Conservation (phyloP, 176 grass and related monocot species). For the Hordeum marinum region DNA sequence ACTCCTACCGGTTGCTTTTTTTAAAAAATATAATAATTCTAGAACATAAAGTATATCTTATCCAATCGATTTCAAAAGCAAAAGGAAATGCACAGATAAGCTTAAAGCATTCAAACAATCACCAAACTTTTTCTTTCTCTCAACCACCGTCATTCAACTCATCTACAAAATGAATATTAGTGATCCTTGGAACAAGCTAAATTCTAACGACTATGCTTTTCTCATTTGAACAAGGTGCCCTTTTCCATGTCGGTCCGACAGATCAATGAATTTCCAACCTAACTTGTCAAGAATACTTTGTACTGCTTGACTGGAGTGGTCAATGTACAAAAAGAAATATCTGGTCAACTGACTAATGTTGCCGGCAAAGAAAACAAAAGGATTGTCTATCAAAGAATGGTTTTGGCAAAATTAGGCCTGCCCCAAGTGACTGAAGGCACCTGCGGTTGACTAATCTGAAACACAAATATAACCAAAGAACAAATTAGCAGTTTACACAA, state of each 20-base stretch:
- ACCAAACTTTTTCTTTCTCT: background rate
- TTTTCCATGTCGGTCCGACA: slow-evolving; percentile 26
- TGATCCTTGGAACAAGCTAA: slow-evolving; percentile 8
- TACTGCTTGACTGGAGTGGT: slow-evolving; percentile 20
- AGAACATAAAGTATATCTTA: background rate
- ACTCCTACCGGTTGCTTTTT: no score
- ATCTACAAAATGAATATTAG: slow-evolving; percentile 17
- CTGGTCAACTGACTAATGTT: slow-evolving; percentile 22
- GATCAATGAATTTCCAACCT: slow-evolving; percentile 21
- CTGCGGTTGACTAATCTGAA: slow-evolving; percentile 30
- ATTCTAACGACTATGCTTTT: background rate
- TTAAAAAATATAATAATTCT: background rate
- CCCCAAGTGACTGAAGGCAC: slow-evolving; percentile 1
- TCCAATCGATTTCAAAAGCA: background rate
- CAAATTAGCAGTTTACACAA: background rate
- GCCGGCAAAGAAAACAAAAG: slow-evolving; percentile 33
- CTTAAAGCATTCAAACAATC: background rate
- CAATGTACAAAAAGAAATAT: slow-evolving; percentile 20
- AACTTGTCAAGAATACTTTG: slow-evolving; percentile 31
- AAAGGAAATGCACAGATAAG: background rate
- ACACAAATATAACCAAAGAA: slow-evolving; percentile 15
- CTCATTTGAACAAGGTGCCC: background rate
- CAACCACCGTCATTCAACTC: background rate
- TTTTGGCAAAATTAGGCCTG: slow-evolving; percentile 14
- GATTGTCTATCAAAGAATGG: slow-evolving; percentile 35